These are phyloP conservation scores for Arachnomyces sp. DNA, from an alignment of 2,329 filamentous ascomycete species.

Conservation along the genomic window DNA sequence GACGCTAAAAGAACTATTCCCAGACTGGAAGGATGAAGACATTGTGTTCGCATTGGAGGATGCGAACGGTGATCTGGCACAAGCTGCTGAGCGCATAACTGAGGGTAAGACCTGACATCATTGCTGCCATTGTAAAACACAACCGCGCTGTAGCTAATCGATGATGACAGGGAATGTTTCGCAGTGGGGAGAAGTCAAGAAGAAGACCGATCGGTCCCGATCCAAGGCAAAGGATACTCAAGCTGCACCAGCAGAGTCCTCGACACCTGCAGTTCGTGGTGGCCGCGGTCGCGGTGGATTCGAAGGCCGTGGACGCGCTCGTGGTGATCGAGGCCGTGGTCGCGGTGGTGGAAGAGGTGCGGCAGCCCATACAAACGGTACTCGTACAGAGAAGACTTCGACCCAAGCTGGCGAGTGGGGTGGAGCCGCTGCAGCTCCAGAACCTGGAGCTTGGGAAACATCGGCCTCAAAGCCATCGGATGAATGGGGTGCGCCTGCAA, in stretches of 20 bases:
- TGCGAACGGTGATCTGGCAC: constrained; percentile 43
- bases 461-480: constrained; percentile 13
- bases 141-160: constrained; percentile 3
- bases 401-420: constrained; percentile 10
- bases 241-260: constrained; percentile 26
- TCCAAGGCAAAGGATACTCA: constrained; percentile 40
- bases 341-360: constrained; percentile 35
- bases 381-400: constrained; percentile 28
- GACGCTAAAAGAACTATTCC: constrained; percentile 85
- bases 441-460: constrained; percentile 10
- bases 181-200: constrained; percentile 48
- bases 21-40: constrained; percentile 92
- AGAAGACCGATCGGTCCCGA: constrained; percentile 41
- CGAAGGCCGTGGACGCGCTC: constrained; percentile 39
- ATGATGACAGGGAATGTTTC: constrained; percentile 38
- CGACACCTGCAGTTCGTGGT: constrained; percentile 26
- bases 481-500: constrained; percentile 19
- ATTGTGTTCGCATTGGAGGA: constrained; percentile 89
- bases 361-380: constrained; percentile 36
- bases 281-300: constrained; percentile 41
- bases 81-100: constrained; percentile 44
- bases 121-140: constrained; percentile 1
- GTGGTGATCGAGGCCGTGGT: constrained; percentile 42
- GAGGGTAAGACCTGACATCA: constrained; percentile 30
- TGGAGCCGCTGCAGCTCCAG: constrained; percentile 1